Evolutionary conservation across 441 rosid species (phyloP).

Genomic region (Syzygium syzygioides): DNA sequence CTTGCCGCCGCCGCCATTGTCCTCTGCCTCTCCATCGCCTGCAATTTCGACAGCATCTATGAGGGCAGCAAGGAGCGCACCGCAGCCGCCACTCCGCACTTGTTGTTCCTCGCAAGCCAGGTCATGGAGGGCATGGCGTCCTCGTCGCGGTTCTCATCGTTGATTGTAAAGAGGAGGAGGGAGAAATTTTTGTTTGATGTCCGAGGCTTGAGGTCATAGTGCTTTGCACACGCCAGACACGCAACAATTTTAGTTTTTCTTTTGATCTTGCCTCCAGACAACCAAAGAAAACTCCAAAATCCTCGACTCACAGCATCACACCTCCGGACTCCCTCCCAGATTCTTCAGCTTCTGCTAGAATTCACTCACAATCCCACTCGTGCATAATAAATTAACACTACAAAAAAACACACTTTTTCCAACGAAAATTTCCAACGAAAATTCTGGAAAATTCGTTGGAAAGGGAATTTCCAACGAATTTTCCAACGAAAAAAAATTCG

Average conservation of each 20-base stretch:
- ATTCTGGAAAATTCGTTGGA: too few relatives aligned
- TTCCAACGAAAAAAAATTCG: too few relatives aligned
- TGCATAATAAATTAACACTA: neutral
- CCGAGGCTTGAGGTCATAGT: neutral
- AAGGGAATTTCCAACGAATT: too few relatives aligned
- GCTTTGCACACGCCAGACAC: neutral
- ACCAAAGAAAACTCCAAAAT: neutral
- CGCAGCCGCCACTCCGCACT: constrained; percentile 63
- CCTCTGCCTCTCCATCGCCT: constrained; percentile 46
- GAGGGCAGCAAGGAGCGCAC: constrained; percentile 57
- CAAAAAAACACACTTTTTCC: too few relatives aligned
- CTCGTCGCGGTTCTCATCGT: constrained; percentile 44
- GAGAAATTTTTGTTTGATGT: neutral
- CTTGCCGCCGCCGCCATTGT: constrained; percentile 37
- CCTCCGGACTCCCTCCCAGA: neutral
- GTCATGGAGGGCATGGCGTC: constrained; percentile 71
- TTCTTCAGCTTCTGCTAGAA: neutral
- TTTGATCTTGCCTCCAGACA: neutral
- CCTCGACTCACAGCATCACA: neutral
- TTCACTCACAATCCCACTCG: neutral
- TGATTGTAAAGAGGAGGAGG: constrained; percentile 12
- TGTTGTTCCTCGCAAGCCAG: constrained; percentile 63
- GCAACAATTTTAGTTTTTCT: neutral
- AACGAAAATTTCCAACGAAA: too few relatives aligned
- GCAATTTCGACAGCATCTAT: constrained; percentile 55